Evolutionary conservation across 108 stramenopile species (phyloP), one percentile per base, ranked within the genome.

Genomic region (Stephanodiscus triporus): DNA sequence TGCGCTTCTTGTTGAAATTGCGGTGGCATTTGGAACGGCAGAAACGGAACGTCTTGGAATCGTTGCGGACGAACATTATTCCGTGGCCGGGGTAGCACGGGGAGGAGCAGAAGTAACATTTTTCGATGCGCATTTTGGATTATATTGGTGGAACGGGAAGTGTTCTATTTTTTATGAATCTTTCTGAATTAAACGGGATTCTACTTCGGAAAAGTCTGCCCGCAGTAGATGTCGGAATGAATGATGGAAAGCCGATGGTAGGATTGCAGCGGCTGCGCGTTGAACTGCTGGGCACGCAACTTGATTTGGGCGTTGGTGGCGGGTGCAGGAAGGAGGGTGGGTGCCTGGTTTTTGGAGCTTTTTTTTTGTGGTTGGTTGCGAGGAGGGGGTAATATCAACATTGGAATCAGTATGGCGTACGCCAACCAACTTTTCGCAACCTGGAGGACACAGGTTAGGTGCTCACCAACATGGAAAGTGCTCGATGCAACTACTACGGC

Each of bases 1-100:
- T 99, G 70, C 98, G 89, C 80, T 99, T 99, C 84, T 96, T 95
- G 69, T 96, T 96, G 78, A 99, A 99, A 75, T 97, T 96, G 47
- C 93, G 89, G 87, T 98, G 98, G 86, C 99, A 99, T 88, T 99
- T 99, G 20, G 98, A 97, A 34, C 99, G 94, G 74, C 99, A 99
- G 84, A 99, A 99, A 19, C 95, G 94, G 70, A 99, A 99, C 65
- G 94, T 91, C 85, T 99, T 99, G 74, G 91, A 87, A 83, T 99
- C 99, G 81, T 99, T 99, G 42, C 99, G 90, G 53, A 97, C 99
- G 77, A 99, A 99, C 50, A 89, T 81, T 71, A 97, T 97, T 13
- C 99, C 99, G 70, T 99, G 99, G 10, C 99, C 99, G 6, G 99
- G 99, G 76, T 99, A 99, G 72, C 91, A 94, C 27, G 97, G 97